Evolutionary conservation across 2,329 filamentous ascomycete genomes (phyloP), one percentile per base, ranked within the genome.

Genomic region (Hansfordia pulvinata): DNA sequence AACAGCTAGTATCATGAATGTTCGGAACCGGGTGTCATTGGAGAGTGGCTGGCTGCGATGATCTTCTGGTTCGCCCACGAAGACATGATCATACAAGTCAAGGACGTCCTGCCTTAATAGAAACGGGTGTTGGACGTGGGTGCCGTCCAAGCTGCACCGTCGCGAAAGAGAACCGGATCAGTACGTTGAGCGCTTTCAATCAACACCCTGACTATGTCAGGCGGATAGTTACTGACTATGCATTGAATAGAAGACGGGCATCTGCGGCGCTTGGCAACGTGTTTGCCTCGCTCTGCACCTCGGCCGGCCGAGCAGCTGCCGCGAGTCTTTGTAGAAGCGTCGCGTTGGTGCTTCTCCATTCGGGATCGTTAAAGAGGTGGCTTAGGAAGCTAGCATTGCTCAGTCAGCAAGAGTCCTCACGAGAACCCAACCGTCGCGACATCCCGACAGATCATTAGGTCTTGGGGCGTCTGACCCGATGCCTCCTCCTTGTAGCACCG

Each of bases 1-100:
- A 8, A 27, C 10, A 9, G 26, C 26, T 15, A 27, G 18, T 18
- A 27, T 20, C 26, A 27, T 27, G 13, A 16, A 22, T 8, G 26
- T 19, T 11, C 17, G 14, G 15, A 12, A 27, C 4, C 14, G n/a
- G 4, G 14, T 17, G 4, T 24, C 6, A 6, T 16, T 14, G 7
- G 13, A 5, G 9, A 24, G 23, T 7, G 9, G 7, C 17, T 24
- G 23, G 10, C 10, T 5, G 10, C 6, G 23, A 8, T 9, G 4
- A 10, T 9, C 14, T 5, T 7, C 11, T 6, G 8, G 5, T 8
- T 10, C 8, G 4, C 17, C 5, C 14, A 9, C 8, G 12, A 17
- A 24, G 4, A 24, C 11, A n/a, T 24, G 13, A 16, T 17, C n/a
- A 16, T 17, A 24, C 6, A 24, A 16, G 10, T 8, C 7, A 6